Base-by-base conservation (phyloP, 306 rosid genomes). In the Ormosia semicastrata region DNA sequence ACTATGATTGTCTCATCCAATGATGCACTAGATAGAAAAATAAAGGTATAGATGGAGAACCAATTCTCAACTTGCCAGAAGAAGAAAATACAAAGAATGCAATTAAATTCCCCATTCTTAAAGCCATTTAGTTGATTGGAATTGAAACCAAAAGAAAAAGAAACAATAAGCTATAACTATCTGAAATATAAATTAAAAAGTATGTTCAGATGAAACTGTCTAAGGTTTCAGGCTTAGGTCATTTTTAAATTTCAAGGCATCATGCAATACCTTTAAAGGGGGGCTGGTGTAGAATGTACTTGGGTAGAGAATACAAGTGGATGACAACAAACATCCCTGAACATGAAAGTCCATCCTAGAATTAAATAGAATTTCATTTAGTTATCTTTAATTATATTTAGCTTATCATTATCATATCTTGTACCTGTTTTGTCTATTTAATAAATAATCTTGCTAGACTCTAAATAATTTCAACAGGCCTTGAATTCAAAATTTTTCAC, bases 181-280 rank as follows among this genome's bases (percentile, higher is more conserved):
- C 50, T 69, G 82, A 68, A 75, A 68, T 49, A 75, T 24, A 43
- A 73, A 75, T 63, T 54, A 43, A 33, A 65, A 69, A 74, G 77
- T 6, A 47, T 58, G 68, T 64, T 52, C 70, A 58, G 65, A 52
- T 69, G 81, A 64, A 76, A 57, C 71, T 65, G 84, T 33, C 79
- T 81, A 75, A 85, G 68, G 77, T 77, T 81, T 81, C 73, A 81
- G 85, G 68, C 43, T 77, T 2, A n/a, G 65, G 79, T 79, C 77
- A 85, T 77, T 81, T 81, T 85, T 80, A 69, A 71, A 44, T 76
- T 77, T 81, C 83, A 69, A 71, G 44, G 81, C 74, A 85, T 52
- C 49, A 54, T 71, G 83, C 59, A 41, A 37, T 34, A 36, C 73
- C 87, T 81, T 81, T 85, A 76, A 83, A 81, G 85, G 85, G 81